Evolutionary conservation across 2,329 filamentous ascomycete genomes (phyloP), one percentile per base, ranked within the genome.

Genomic region (Aurifilum marmelostoma): DNA sequence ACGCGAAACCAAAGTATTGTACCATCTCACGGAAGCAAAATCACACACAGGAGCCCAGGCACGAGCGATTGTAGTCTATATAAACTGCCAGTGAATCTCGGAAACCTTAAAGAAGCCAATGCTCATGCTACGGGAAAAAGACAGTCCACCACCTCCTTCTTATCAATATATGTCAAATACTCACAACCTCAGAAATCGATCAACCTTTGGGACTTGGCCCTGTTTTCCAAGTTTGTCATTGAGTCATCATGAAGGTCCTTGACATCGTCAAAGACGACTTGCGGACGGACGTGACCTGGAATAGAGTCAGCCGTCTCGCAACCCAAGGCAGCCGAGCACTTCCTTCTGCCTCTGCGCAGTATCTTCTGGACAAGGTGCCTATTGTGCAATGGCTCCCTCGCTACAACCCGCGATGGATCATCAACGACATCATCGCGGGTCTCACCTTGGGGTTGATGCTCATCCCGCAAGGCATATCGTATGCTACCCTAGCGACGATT

Each of bases 351-450:
- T 79, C 86, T 1, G 81, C 77, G 6, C 82, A 87, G 63, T 91
- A 91, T 73, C 77, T 87, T 8, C 70, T 84, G 43, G 87, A 88
- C 71, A 91, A 90, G 75, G 79, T 89, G 3, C 89, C 88, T 1
- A 85, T 90, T 56, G 77, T 88, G 11, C 83, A 86, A 63, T 91
- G 89, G 89, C 80, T 91, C 0, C 88, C 89, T 14, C 81, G 81
- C 60, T 91, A 91, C 76, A 83, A 87, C 24, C 83, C 82, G 6
- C 79, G 83, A 81, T 91, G 88, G 88, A 75, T 91, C 1, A 69
- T 88, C 24, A 87, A 87, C 74, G 88, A 91, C 74, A 76, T 85
- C 14, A 85, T 91, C 72, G 88, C 87, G 14, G 89, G 89, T 24
- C 80, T 87, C 72, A 91, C 86, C 16, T 79, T 90, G 34, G 87